Evolutionary conservation across 257 asterid genomes (phyloP), one percentile per base, ranked within the genome.

Genomic region (Solanum ahanhuiri): DNA sequence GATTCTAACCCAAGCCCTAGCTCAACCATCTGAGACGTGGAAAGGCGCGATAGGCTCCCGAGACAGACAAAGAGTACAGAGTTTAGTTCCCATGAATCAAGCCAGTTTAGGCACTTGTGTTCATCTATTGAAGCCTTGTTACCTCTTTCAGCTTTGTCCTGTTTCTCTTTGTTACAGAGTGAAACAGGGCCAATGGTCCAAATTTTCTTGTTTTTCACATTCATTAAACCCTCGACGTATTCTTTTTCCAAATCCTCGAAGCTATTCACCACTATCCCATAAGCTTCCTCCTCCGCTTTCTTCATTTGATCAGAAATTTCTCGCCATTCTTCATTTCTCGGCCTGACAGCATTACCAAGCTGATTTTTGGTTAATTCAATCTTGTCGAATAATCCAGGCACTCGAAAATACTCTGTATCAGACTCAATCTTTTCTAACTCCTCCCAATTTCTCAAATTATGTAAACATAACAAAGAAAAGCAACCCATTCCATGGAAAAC

Each of bases 161-260:
- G 82, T 31, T 73, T 34, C 35, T 90, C 90, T 57, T 70, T 72
- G 70, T 91, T 93, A 88, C 88, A 87, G 9, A 89, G 51, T 14
- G 94, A 91, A 87, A 92, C 93, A 6, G 93, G 94, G 3, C 94
- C 94, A 23, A 92, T 69, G 14, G 90, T 85, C 93, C 93, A 92
- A 8, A 89, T 82, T 2, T 82, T 89, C 45, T 43, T 84, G 64
- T 87, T 88, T 63, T 41, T 91, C 7, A 69, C 84, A 69, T 87
- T 86, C 35, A 18, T 22, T 8, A 87, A 89, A 71, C 87, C 89
- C 30, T 87, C 67, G 15, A 91, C 72, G 43, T 92, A 94, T 10
- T 90, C 85, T 2, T 64, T 17, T 64, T 94, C 98, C 71, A 94
- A 12, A 0, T 91, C 96, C 18, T 92, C 88, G 17, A 94, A 94